A percentile compares a stretch with the other conserved stretches of the same genome.
phyloP scores from a whole-genome alignment of 257 asterid genomes.

The Craterostigma plantagineum region DNA sequence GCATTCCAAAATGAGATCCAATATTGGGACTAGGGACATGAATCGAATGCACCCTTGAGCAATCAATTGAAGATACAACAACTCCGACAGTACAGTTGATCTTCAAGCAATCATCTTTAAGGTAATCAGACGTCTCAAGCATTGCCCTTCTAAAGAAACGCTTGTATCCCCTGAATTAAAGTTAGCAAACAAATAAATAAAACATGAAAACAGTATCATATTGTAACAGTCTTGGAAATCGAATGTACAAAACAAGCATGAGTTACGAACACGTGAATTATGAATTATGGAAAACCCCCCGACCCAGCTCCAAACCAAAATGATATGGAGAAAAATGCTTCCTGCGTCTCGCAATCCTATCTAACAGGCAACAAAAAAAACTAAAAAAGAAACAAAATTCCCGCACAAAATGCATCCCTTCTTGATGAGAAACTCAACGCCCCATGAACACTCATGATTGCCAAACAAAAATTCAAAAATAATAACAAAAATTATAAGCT shows the following conservation, averaged over 20 bases:
- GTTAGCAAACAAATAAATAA: neutral
- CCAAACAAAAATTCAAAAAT: neutral
- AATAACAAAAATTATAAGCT: neutral
- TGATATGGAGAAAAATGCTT: no score
- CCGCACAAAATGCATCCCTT: no score
- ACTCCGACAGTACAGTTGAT: slow-evolving; percentile 98
- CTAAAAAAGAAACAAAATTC: no score
- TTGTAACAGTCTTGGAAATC: no score
- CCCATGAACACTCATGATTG: no score
- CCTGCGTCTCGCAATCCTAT: no score
- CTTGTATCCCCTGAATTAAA: slow-evolving; percentile 75
- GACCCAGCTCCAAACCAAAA: no score
- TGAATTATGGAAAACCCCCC: no score
- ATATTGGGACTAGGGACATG: slow-evolving; percentile 86
- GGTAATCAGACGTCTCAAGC: slow-evolving; percentile 85
- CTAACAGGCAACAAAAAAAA: no score
- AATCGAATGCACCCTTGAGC: slow-evolving; percentile 64
- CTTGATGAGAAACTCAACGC: no score
- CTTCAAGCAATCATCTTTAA: slow-evolving; percentile 93
- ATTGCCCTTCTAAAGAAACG: slow-evolving; percentile 77
- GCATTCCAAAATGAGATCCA: slow-evolving; percentile 73
- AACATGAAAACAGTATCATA: neutral
- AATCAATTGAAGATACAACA: slow-evolving; percentile 78
- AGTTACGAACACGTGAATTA: no score
- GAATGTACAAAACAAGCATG: no score